Conservation (phyloP, 2,329 filamentous ascomycete species). For the Pestalotiopsis sp. region DNA sequence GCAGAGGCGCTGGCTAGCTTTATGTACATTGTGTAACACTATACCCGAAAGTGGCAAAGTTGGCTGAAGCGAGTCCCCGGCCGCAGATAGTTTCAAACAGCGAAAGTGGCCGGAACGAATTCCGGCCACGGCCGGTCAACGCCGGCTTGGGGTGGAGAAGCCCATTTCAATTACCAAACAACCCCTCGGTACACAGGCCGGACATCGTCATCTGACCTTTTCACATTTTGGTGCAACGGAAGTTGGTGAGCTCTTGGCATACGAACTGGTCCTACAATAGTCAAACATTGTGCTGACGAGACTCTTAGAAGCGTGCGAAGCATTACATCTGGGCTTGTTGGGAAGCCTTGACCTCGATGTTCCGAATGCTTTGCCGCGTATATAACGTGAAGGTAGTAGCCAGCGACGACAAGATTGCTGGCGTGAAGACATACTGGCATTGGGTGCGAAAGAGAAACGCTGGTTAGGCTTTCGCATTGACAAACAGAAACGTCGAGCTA, state of each 20-base stretch:
- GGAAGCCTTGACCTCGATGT: not conserved
- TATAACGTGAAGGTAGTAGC: not conserved
- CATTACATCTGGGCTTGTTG: not conserved
- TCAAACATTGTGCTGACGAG: not conserved
- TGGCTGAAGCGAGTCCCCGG: not conserved
- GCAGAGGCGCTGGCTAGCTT: not conserved
- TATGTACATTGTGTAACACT: not conserved
- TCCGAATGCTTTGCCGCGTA: not conserved
- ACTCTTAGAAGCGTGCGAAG: not conserved
- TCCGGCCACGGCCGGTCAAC: slow-evolving; percentile 10
- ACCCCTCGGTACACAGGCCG: slow-evolving; percentile 9
- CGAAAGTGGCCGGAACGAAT: slow-evolving; percentile 8
- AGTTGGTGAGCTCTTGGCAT: slow-evolving; percentile 2
- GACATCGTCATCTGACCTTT: slow-evolving; percentile 9
- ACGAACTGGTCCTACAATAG: not conserved
- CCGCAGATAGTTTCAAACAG: not conserved
- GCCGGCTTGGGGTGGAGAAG: slow-evolving; percentile 10
- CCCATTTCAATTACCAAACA: slow-evolving; percentile 6
- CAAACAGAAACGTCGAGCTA: slow-evolving; percentile 4
- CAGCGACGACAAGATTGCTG: not conserved
- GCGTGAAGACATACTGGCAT: not conserved
- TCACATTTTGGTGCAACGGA: not conserved
- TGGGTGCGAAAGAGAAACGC: not conserved
- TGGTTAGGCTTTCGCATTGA: not conserved
- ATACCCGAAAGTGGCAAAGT: slow-evolving; percentile 8